Percentiles rank a stretch among this genome's conserved stretches.
These are phyloP conservation scores for Linnemannia zychae DNA, from an alignment of 192 early-diverging fungal species.

Conservation along the genomic window DNA sequence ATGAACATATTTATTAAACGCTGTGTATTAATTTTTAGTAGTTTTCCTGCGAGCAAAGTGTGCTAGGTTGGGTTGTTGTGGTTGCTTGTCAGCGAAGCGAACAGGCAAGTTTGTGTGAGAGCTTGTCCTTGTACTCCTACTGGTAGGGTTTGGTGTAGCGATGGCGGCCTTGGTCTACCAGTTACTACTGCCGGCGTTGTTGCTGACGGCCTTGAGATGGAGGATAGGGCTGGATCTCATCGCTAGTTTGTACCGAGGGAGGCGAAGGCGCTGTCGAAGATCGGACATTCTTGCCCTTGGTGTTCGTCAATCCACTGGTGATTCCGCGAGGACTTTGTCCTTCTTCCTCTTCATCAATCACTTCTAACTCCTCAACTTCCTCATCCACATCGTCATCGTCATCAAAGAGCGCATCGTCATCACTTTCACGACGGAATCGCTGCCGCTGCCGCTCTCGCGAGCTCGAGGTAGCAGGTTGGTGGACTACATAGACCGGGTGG, in stretches of 20 bases:
- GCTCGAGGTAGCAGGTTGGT: background rate
- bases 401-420: background rate
- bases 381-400: conserved; percentile 7
- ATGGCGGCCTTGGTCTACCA: background rate
- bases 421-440: background rate
- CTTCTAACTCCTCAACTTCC: background rate
- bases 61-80: no score
- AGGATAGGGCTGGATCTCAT: background rate
- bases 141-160: background rate
- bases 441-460: background rate
- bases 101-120: no score
- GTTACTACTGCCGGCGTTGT: background rate
- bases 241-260: background rate
- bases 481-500: conserved; percentile 29
- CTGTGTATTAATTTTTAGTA: no score
- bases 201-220: background rate
- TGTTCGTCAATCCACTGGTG: background rate
- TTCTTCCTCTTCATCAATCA: background rate
- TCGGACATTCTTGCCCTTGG: background rate
- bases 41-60: no score
- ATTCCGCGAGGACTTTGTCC: background rate
- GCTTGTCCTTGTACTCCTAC: background rate
- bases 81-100: no score
- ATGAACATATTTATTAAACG: no score
- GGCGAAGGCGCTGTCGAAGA: background rate